Evolutionary conservation across 495 filamentous ascomycete genomes (phyloP).

Genomic region (Geopyxis carbonaria): DNA sequence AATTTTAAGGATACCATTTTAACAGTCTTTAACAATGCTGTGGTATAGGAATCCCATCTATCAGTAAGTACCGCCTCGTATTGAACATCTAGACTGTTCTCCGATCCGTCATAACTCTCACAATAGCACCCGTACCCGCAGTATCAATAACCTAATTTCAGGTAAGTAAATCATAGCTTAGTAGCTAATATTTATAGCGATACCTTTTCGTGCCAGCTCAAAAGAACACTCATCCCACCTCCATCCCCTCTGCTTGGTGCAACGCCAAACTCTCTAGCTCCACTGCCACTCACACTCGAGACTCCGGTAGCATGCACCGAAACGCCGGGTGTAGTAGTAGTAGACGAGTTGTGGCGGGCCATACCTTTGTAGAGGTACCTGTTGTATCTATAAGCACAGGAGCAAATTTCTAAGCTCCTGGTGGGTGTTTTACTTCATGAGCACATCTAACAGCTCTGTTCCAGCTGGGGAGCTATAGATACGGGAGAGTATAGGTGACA

Average conservation of each 20-base stretch:
- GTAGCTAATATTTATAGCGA: not conserved
- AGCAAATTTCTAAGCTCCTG: not conserved
- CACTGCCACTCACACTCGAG: constrained; percentile 28
- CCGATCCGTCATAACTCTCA: constrained; percentile 60
- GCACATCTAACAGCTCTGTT: constrained; percentile 39
- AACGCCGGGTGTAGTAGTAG: constrained; percentile 23
- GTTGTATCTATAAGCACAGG: constrained; percentile 16
- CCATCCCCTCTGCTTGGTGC: constrained; percentile 44
- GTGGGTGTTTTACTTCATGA: constrained; percentile 44
- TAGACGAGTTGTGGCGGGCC: constrained; percentile 28
- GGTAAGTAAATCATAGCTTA: not conserved
- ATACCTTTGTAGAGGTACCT: constrained; percentile 46
- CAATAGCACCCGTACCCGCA: constrained; percentile 51
- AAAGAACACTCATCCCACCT: constrained; percentile 57
- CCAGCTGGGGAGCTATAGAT: constrained; percentile 44
- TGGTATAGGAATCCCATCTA: no score
- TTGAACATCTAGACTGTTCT: constrained; percentile 40
- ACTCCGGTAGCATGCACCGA: constrained; percentile 55
- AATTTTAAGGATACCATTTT: no score
- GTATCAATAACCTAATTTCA: constrained; percentile 43
- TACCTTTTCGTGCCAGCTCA: constrained; percentile 65
- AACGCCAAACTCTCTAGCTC: constrained; percentile 31
- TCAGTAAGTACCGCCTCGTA: no score
- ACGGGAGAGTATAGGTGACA: constrained; percentile 47
- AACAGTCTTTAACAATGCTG: no score